phyloP scores from a whole-genome alignment of 1,139 yeast genomes.

The Hyphopichia buzzinii region DNA sequence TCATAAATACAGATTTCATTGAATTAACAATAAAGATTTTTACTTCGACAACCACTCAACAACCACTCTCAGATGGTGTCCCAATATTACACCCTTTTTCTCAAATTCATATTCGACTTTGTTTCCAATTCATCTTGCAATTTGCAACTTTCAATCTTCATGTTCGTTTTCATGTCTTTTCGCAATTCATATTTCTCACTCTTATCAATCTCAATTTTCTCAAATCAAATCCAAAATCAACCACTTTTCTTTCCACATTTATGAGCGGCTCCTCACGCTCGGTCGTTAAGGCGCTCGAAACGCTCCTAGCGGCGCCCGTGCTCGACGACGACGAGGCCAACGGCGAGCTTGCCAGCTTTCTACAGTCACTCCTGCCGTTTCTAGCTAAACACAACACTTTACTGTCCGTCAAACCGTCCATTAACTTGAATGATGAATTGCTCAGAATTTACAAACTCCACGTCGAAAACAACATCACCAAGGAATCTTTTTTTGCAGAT shows the following conservation, averaged over 20 bases:
- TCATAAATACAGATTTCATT: too few species aligned
- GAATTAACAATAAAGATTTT: too few species aligned
- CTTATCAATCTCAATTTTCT: too few species aligned
- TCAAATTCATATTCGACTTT: too few species aligned
- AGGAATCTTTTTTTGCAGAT: slow-evolving; percentile 47
- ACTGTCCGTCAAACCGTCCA: slow-evolving; percentile 30
- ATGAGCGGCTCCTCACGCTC: slow-evolving; percentile 37
- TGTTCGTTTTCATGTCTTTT: too few species aligned
- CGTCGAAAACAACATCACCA: slow-evolving; percentile 28
- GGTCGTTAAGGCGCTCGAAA: slow-evolving; percentile 29
- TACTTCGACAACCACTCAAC: too few species aligned
- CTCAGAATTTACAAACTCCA: slow-evolving; percentile 39
- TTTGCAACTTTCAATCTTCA: too few species aligned
- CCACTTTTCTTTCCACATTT: background rate
- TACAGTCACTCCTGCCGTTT: slow-evolving; percentile 20
- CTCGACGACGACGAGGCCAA: slow-evolving; percentile 10
- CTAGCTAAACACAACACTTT: slow-evolving; percentile 41
- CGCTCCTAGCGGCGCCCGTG: slow-evolving; percentile 24
- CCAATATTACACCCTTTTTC: too few species aligned
- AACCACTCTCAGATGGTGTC: too few species aligned
- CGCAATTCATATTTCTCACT: too few species aligned
- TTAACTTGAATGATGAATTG: slow-evolving; percentile 50
- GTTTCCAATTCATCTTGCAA: too few species aligned
- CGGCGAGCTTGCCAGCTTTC: slow-evolving; percentile 14
- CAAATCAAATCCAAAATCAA: too few species aligned